Evolutionary conservation across 129 eudicot genomes (phyloP).

Genomic region (Flaveria brownii): DNA sequence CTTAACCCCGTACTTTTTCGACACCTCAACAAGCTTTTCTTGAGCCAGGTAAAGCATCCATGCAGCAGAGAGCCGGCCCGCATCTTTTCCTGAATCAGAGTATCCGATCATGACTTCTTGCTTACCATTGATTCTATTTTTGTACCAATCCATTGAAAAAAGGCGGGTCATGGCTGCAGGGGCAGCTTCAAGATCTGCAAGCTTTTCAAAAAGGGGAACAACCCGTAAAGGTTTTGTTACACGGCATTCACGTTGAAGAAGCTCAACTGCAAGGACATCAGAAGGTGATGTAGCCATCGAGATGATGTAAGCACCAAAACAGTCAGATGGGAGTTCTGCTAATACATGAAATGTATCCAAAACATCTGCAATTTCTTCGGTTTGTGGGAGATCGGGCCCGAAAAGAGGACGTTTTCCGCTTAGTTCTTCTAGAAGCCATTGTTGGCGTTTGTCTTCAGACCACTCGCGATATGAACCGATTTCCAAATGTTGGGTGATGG

Average conservation of each 20-base stretch:
- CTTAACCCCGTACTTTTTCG: conserved; percentile 79
- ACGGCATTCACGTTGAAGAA: conserved; percentile 93
- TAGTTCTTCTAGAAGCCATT: conserved; percentile 92
- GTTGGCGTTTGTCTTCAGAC: conserved; percentile 84
- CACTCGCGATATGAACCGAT: conserved; percentile 90
- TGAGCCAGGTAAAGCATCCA: conserved; percentile 95
- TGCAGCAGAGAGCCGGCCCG: conserved; percentile 93
- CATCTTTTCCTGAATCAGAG: conserved; percentile 97
- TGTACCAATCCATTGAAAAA: conserved; percentile 94
- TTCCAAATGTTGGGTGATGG: conserved; percentile 84
- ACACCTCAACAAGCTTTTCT: conserved; percentile 84
- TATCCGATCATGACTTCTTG: conserved; percentile 99
- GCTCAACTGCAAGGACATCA: conserved; percentile 96
- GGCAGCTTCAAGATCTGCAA: conserved; percentile 84
- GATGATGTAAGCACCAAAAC: conserved; percentile 96
- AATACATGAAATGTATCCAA: conserved; percentile 75
- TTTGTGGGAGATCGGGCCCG: conserved; percentile 90
- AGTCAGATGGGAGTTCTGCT: conserved; percentile 90
- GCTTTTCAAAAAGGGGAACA: conserved; percentile 92
- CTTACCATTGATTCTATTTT: conserved; percentile 67
- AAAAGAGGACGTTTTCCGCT: conserved; percentile 84
- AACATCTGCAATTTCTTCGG: conserved; percentile 92
- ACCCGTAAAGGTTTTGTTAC: conserved; percentile 75
- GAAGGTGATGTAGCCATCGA: conserved; percentile 99
- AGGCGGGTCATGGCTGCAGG: conserved; percentile 91